These are phyloP conservation scores for Coelastrella sp. DNA, from an alignment of 139 green algal species.

Conservation along the genomic window DNA sequence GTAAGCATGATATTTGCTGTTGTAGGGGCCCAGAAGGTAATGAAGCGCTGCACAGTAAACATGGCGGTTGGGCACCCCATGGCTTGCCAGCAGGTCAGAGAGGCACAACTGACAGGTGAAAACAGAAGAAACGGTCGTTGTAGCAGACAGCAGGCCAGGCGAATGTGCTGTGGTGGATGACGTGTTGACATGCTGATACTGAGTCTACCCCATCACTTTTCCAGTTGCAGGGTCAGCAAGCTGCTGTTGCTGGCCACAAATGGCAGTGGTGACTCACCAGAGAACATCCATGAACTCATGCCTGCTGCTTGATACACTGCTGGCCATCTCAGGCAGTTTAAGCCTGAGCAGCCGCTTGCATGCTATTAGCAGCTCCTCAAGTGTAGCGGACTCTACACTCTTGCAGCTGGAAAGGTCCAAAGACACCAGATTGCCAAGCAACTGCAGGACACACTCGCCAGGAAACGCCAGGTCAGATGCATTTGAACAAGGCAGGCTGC, in stretches of 20 bases:
- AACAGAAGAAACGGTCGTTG: too few relatives aligned
- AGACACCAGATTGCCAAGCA: background rate
- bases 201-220: background rate
- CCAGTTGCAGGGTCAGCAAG: background rate
- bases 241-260: background rate
- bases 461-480: background rate
- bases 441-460: background rate
- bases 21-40: too few relatives aligned
- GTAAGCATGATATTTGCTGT: too few relatives aligned
- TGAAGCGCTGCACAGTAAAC: too few relatives aligned
- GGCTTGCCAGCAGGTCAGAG: too few relatives aligned
- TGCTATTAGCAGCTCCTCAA: background rate
- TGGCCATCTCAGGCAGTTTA: background rate
- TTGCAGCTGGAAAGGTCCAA: slow-evolving; percentile 19
- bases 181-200: too few relatives aligned
- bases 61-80: too few relatives aligned
- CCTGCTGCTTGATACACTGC: background rate
- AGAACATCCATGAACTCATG: slow-evolving; percentile 2
- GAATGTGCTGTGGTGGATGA: too few relatives aligned
- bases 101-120: too few relatives aligned
- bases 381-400: background rate
- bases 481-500: too few relatives aligned
- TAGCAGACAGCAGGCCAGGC: too few relatives aligned
- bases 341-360: background rate
- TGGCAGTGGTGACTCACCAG: background rate